phyloP scores from a whole-genome alignment of 768 basidiomycete species.

The Suillus discolor region DNA sequence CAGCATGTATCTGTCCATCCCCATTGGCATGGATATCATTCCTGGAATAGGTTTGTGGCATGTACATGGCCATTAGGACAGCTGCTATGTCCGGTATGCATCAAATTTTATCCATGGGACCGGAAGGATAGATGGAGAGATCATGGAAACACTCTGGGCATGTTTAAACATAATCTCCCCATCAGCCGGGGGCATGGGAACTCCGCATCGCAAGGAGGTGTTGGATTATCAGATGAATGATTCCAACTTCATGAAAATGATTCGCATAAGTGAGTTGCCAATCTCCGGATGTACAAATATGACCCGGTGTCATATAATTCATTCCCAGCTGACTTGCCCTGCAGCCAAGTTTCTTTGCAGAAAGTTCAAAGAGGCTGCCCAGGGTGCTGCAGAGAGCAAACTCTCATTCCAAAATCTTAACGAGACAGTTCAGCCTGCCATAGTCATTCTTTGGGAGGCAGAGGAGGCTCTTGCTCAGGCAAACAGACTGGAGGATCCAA shows the following conservation, averaged over 20 bases:
- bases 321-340: not conserved
- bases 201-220: constrained; percentile 13
- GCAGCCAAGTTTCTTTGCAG: not conserved
- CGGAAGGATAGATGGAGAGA: constrained; percentile 10
- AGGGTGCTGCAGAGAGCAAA: not conserved
- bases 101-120: constrained; percentile 4
- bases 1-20: not conserved
- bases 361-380: constrained; percentile 5
- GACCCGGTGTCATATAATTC: not conserved
- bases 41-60: constrained; percentile 10
- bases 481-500: not conserved
- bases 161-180: constrained; percentile 6
- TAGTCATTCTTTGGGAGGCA: constrained; percentile 4
- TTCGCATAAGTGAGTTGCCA: constrained; percentile 12
- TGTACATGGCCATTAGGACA: constrained; percentile 8
- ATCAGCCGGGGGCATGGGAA: not conserved
- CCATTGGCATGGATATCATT: constrained; percentile 2
- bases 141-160: constrained; percentile 12
- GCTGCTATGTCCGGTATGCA: constrained; percentile 11
- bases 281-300: not conserved
- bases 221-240: constrained; percentile 27
- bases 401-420: not conserved
- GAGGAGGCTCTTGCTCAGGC: not conserved
- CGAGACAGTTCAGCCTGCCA: not conserved
- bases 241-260: constrained; percentile 28